Conservation (phyloP, 1,284 basidiomycete genomes). For the Leccinum fuscescens region DNA sequence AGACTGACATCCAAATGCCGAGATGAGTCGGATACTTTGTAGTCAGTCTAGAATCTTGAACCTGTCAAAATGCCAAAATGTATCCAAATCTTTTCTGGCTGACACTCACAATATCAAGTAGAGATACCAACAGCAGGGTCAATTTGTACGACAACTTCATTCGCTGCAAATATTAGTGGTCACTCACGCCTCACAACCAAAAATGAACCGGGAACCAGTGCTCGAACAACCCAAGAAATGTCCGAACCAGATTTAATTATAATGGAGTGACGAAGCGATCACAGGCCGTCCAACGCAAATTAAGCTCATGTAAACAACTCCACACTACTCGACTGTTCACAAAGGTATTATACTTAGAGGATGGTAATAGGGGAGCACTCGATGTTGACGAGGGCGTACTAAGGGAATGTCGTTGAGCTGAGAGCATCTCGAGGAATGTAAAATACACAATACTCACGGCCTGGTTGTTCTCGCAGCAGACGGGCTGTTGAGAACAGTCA, state of each 20-base stretch:
- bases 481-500: neutral
- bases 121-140: no score
- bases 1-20: no score
- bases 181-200: no score
- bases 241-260: neutral
- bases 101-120: neutral
- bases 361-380: neutral
- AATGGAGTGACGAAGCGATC: neutral
- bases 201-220: no score
- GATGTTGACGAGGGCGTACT: neutral
- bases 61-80: no score
- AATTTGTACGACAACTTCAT: no score
- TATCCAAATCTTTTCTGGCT: no score
- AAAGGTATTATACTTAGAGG: neutral
- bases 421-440: neutral
- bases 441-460: neutral
- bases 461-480: neutral
- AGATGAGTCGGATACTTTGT: no score
- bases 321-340: neutral
- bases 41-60: no score
- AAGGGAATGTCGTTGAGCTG: neutral
- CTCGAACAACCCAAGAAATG: neutral
- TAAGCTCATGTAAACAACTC: neutral
- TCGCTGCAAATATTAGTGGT: no score
- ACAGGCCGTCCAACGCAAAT: neutral